A percentile compares a stretch with the other conserved stretches of the same genome.
Evolutionary conservation across 176 grass and related monocot genomes (phyloP).

Genomic region (Cenchrus purpureus): DNA sequence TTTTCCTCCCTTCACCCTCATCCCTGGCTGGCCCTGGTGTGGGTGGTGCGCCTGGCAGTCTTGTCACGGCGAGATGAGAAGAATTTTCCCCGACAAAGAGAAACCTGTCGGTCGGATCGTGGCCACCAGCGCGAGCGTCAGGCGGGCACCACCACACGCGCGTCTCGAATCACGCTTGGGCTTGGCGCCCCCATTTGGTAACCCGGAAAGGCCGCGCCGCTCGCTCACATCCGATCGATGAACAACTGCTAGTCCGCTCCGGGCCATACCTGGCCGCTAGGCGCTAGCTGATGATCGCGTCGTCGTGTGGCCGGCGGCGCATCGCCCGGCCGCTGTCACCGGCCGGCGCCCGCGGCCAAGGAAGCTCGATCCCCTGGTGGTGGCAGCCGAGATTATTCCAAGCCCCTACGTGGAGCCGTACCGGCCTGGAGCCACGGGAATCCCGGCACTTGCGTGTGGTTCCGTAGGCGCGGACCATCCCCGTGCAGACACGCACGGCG

Average conservation of each 20-base stretch:
- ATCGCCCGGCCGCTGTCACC: constrained; percentile 6
- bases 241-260: not conserved
- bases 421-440: not conserved
- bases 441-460: not conserved
- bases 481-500: constrained; percentile 6
- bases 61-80: constrained; percentile 40
- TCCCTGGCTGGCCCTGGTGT: not conserved
- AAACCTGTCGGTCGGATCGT: constrained; percentile 36
- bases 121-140: constrained; percentile 1
- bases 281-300: not conserved
- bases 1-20: not conserved
- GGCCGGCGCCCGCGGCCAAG: not conserved
- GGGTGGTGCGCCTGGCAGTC: constrained; percentile 23
- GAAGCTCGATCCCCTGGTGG: not conserved
- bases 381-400: not conserved
- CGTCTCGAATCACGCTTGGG: not conserved
- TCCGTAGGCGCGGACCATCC: not conserved
- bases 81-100: constrained; percentile 30
- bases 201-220: constrained; percentile 5
- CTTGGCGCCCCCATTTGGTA: constrained; percentile 31
- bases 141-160: not conserved
- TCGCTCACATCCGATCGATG: constrained; percentile 18
- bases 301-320: not conserved
- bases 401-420: constrained; percentile 19
- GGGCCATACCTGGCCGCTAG: not conserved